These are phyloP conservation scores for Ceratorhiza oryzae-sativae DNA, from an alignment of 1,284 basidiomycete genomes.

Conservation along the genomic window DNA sequence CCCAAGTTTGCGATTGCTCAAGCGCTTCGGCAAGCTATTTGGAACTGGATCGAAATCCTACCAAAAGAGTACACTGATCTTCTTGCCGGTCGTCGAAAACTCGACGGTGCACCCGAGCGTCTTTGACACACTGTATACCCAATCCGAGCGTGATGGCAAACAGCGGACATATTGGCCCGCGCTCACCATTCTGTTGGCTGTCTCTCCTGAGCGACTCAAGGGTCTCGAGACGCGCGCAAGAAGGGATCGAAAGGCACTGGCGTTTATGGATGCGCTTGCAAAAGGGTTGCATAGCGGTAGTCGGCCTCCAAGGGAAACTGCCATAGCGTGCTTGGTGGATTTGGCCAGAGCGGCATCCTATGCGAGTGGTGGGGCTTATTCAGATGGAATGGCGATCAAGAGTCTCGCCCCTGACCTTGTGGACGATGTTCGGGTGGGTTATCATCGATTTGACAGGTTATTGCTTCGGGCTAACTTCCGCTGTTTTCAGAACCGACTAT, in stretches of 20 bases:
- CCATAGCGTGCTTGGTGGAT: constrained; percentile 80
- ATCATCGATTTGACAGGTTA: background rate
- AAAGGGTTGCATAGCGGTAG: constrained; percentile 45
- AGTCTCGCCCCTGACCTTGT: constrained; percentile 73
- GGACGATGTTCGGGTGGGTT: constrained; percentile 75
- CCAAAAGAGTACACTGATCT: constrained; percentile 82
- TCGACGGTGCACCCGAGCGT: constrained; percentile 86
- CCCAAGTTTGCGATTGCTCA: constrained; percentile 76
- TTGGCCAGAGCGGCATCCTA: constrained; percentile 73
- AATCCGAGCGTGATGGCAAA: constrained; percentile 62
- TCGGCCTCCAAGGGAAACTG: constrained; percentile 61
- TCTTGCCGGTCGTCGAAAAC: constrained; percentile 63
- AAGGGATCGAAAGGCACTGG: constrained; percentile 11
- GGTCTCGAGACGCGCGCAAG: constrained; percentile 14
- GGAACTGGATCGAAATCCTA: constrained; percentile 91
- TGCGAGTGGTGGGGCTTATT: constrained; percentile 1
- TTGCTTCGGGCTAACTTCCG: background rate
- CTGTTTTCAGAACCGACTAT: constrained; percentile 46
- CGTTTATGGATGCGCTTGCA: constrained; percentile 43
- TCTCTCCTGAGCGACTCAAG: constrained; percentile 77
- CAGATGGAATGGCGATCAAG: constrained; percentile 40
- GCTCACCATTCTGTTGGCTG: constrained; percentile 76
- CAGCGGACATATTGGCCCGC: constrained; percentile 77
- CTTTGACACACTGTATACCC: constrained; percentile 75
- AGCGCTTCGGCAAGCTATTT: constrained; percentile 80